Evolutionary conservation across 805 yeast genomes (phyloP).

Genomic region (Sugiyamaella floridensis): DNA sequence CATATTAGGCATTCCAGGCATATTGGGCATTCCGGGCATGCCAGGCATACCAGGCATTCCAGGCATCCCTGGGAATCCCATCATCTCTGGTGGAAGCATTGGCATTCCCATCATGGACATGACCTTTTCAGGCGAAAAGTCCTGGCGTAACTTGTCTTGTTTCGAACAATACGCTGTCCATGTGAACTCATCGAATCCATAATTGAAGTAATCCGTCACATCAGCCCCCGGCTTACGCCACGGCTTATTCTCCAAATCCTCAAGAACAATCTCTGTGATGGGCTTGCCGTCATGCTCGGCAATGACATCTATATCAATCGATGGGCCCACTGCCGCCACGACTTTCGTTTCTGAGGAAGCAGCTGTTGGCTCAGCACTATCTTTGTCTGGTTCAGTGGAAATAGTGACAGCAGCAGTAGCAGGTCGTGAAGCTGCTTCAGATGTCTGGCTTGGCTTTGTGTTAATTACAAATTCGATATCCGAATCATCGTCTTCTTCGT

Average conservation of each 20-base stretch:
- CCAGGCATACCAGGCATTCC: conserved; percentile 26
- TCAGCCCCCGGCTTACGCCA: conserved; percentile 99
- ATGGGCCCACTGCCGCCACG: conserved; percentile 18
- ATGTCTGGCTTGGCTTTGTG: conserved; percentile 27
- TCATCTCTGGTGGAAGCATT: conserved; percentile 33
- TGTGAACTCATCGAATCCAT: conserved; percentile 91
- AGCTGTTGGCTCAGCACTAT: conserved; percentile 16
- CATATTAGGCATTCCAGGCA: conserved; percentile 12
- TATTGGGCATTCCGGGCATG: conserved; percentile 18
- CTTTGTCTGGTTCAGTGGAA: conserved; percentile 12
- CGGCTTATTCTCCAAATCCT: conserved; percentile 84
- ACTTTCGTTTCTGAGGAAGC: conserved; percentile 16
- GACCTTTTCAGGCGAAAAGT: conserved; percentile 74
- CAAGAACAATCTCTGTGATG: conserved; percentile 70
- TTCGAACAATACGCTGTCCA: conserved; percentile 91
- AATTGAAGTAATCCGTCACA: conserved; percentile 88
- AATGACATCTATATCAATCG: conserved; percentile 62
- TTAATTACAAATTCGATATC: conserved; percentile 83
- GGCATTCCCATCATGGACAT: conserved; percentile 32
- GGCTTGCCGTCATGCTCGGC: conserved; percentile 77
- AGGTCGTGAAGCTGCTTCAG: conserved; percentile 25
- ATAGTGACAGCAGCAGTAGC: conserved; percentile 16
- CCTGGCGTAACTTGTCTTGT: conserved; percentile 74
- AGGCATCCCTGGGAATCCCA: conserved; percentile 26
- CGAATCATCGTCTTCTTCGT: conserved; percentile 47